These are phyloP conservation scores for Ophiostoma quercus DNA, from an alignment of 2,329 filamentous ascomycete species.

Conservation along the genomic window DNA sequence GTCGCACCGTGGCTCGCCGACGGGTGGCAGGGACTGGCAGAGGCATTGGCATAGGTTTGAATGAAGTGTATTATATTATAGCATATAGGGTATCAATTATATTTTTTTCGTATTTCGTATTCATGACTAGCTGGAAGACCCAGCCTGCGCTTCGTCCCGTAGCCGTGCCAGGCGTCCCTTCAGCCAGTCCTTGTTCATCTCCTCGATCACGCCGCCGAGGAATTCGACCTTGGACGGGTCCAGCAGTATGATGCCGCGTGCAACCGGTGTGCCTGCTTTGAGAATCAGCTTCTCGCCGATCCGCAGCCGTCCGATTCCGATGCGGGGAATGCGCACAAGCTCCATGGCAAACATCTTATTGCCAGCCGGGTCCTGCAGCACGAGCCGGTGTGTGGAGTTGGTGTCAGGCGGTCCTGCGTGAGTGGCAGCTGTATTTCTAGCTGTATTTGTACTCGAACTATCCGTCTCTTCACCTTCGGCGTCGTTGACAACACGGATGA, in stretches of 20 bases:
- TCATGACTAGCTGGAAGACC: neutral
- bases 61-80: neutral
- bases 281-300: slow-evolving; percentile 83
- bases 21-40: slow-evolving; percentile 58
- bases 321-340: slow-evolving; percentile 56
- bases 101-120: neutral
- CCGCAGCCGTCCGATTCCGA: slow-evolving; percentile 58
- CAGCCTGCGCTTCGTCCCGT: neutral
- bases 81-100: slow-evolving; percentile 14
- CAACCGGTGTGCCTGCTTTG: slow-evolving; percentile 57
- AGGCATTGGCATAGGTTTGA: slow-evolving; percentile 32
- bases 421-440: neutral
- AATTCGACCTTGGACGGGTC: slow-evolving; percentile 63
- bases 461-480: slow-evolving; percentile 36
- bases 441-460: neutral
- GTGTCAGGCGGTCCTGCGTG: slow-evolving; percentile 28
- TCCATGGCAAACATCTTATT: slow-evolving; percentile 68
- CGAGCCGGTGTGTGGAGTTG: slow-evolving; percentile 67
- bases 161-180: slow-evolving; percentile 42
- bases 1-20: slow-evolving; percentile 70
- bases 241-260: slow-evolving; percentile 73
- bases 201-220: slow-evolving; percentile 83
- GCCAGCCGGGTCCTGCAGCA: slow-evolving; percentile 74
- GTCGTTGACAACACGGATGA: slow-evolving; percentile 59
- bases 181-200: slow-evolving; percentile 71